Percentiles rank a stretch among this genome's conserved stretches.
Evolutionary conservation across 2,329 filamentous ascomycete genomes (phyloP).

Genomic region (Dothiorella sarmentorum): DNA sequence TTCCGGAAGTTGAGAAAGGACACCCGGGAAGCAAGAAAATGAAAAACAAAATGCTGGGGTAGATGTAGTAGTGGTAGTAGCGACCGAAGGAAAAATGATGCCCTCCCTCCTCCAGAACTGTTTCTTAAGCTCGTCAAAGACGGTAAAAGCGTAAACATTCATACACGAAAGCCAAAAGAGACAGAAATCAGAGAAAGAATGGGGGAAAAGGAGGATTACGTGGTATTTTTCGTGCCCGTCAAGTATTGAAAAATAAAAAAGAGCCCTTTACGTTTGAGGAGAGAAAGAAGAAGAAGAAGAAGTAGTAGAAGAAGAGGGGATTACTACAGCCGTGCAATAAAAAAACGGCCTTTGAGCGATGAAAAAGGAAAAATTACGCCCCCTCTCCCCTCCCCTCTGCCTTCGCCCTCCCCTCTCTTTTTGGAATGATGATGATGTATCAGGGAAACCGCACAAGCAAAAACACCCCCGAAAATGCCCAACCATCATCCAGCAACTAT

Average conservation of each 20-base stretch:
- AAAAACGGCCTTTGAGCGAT: not conserved
- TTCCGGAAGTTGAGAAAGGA: too few species aligned
- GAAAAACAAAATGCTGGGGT: too few species aligned
- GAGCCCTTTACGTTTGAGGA: too few species aligned
- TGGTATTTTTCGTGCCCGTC: slow-evolving; percentile 10
- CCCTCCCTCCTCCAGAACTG: not conserved
- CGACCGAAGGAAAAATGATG: not conserved
- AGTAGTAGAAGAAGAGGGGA: not conserved
- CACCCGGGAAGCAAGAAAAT: too few species aligned
- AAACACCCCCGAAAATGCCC: slow-evolving; percentile 7
- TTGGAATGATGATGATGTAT: slow-evolving; percentile 10
- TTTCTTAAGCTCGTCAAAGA: too few species aligned
- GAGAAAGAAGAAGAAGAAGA: not conserved
- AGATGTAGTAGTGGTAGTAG: too few species aligned
- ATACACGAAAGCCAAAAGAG: slow-evolving; percentile 1
- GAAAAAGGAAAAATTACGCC: not conserved
- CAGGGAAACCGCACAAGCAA: too few species aligned
- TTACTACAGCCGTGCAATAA: slow-evolving; percentile 13
- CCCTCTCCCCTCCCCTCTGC: not conserved
- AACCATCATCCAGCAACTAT: slow-evolving; percentile 10
- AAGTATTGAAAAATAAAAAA: not conserved
- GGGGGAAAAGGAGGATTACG: not conserved
- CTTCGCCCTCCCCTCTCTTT: too few species aligned
- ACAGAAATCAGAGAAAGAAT: not conserved
- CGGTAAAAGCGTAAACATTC: not conserved